phyloP scores from a whole-genome alignment of 2,329 filamentous ascomycete species.

The Neopestalotiopsis clavispora region DNA sequence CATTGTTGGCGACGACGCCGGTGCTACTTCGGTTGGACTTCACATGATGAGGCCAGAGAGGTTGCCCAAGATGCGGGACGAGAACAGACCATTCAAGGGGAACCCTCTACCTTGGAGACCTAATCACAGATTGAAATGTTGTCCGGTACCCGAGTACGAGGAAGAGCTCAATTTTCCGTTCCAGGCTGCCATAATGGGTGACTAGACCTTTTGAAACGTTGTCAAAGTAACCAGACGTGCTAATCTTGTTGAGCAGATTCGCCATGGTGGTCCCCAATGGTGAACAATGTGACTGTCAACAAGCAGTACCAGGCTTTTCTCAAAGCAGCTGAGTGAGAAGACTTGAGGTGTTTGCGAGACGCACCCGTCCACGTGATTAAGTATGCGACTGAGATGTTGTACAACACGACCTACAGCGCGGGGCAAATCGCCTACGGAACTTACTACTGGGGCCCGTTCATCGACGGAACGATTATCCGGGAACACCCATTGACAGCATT shows the following conservation, averaged over 20 bases:
- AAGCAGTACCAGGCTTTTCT: neutral
- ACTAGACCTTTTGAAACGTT: neutral
- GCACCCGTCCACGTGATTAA: neutral
- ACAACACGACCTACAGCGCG: conserved; percentile 41
- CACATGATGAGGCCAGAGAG: neutral
- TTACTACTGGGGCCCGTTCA: neutral
- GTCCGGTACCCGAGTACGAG: too few relatives aligned
- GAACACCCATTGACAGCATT: too few relatives aligned
- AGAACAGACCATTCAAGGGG: too few relatives aligned
- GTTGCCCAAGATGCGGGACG: too few relatives aligned
- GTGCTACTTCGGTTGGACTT: conserved; percentile 29
- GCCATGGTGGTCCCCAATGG: neutral
- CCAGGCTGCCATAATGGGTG: neutral
- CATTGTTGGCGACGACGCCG: conserved; percentile 51
- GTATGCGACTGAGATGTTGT: neutral
- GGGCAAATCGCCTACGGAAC: conserved; percentile 48
- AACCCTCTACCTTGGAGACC: too few relatives aligned
- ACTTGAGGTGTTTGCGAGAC: neutral
- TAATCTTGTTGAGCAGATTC: neutral
- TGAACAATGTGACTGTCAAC: neutral
- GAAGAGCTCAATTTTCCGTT: neutral
- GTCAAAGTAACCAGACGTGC: neutral
- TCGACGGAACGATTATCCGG: neutral
- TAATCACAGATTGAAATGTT: too few relatives aligned
- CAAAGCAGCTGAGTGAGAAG: conserved; percentile 7